phyloP scores from a whole-genome alignment of 352 stramenopile genomes.

The Globisporangium takayamanum region DNA sequence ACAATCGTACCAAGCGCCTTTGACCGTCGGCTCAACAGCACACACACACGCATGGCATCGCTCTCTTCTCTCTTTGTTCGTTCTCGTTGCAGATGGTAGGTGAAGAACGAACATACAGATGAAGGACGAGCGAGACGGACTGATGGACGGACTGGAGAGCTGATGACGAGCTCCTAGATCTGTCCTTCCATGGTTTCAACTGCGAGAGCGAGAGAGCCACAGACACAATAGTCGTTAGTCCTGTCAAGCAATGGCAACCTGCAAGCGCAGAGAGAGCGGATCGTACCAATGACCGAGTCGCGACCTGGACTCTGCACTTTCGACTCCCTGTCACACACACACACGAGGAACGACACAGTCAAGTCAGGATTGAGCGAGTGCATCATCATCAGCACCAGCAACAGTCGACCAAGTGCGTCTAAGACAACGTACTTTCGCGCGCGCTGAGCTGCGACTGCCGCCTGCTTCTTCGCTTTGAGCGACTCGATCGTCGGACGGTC shows the following conservation, averaged over 20 bases:
- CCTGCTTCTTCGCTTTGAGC: constrained; percentile 54
- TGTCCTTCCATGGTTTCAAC: constrained; percentile 60
- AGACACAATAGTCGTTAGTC: constrained; percentile 1
- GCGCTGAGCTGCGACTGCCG: constrained; percentile 32
- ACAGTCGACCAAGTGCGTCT: too few species aligned
- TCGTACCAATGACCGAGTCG: constrained; percentile 28
- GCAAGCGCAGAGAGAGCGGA: background rate
- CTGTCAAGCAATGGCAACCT: background rate
- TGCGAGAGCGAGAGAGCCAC: constrained; percentile 11
- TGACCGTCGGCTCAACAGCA: too few species aligned
- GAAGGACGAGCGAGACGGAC: background rate
- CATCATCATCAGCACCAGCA: background rate
- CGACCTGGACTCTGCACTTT: constrained; percentile 24
- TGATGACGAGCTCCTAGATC: constrained; percentile 26
- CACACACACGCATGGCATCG: too few species aligned
- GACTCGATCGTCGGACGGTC: constrained; percentile 68
- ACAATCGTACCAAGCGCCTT: background rate
- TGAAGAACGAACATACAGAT: background rate
- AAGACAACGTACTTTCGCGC: constrained; percentile 23
- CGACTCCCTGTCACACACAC: constrained; percentile 17
- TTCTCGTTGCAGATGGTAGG: background rate
- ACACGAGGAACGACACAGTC: constrained; percentile 4
- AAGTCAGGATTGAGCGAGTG: background rate
- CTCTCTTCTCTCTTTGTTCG: too few species aligned
- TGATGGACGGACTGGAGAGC: background rate